Evolutionary conservation across 2,329 filamentous ascomycete genomes (phyloP).

Genomic region (Aspergillus glaucus): DNA sequence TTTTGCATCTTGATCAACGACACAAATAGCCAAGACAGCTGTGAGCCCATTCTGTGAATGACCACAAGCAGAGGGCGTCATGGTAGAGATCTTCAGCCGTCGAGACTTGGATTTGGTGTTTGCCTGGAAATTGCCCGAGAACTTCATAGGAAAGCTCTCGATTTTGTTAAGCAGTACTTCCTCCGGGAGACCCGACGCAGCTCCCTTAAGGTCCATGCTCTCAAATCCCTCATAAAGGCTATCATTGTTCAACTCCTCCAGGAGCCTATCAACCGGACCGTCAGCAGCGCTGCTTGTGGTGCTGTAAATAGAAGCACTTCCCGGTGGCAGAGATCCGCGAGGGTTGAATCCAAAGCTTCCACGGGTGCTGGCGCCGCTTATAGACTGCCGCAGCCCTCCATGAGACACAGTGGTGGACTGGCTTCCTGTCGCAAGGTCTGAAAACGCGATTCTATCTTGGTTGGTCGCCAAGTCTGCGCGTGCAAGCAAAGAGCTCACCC

Average conservation of each 20-base stretch:
- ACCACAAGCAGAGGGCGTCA: conserved; percentile 44
- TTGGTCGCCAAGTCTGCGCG: conserved; percentile 80
- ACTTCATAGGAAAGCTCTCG: conserved; percentile 58
- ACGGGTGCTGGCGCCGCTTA: conserved; percentile 61
- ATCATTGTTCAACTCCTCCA: conserved; percentile 61
- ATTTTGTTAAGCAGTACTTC: conserved; percentile 69
- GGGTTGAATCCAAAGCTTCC: conserved; percentile 52
- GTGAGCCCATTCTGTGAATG: conserved; percentile 26
- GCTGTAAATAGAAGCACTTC: conserved; percentile 41
- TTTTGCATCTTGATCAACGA: conserved; percentile 63
- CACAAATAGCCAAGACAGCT: conserved; percentile 47
- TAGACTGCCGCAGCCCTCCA: conserved; percentile 60
- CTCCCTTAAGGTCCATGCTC: conserved; percentile 66
- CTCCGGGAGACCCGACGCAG: conserved; percentile 64
- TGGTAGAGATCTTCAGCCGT: conserved; percentile 54
- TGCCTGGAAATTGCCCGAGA: conserved; percentile 24
- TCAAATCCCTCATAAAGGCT: conserved; percentile 62
- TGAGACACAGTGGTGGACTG: conserved; percentile 30
- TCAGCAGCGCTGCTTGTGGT: conserved; percentile 59
- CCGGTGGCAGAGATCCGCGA: conserved; percentile 51
- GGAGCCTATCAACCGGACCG: conserved; percentile 60
- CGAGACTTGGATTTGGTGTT: conserved; percentile 19
- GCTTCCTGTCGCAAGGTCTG: conserved; percentile 56
- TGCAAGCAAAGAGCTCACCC: conserved; percentile 86
- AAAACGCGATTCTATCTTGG: conserved; percentile 73